A percentile compares a stretch with the other conserved stretches of the same genome.
Evolutionary conservation across 2,329 filamentous ascomycete genomes (phyloP).

Genomic region (Trichoderma aggressivum): DNA sequence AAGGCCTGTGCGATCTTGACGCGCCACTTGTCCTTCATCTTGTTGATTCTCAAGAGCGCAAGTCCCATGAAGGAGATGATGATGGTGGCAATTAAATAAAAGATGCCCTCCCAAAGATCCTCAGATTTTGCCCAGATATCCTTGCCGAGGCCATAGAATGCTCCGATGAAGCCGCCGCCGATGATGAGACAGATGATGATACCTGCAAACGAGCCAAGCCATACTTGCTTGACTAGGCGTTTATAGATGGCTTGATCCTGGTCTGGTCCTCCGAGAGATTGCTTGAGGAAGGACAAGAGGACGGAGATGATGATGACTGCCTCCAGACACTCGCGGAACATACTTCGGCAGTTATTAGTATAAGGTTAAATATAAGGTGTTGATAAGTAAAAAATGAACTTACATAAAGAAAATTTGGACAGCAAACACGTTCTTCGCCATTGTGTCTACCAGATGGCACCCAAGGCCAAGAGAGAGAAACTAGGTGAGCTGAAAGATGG

Average conservation of each 20-base stretch:
- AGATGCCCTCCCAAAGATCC: slow-evolving; percentile 70
- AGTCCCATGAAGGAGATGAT: slow-evolving; percentile 73
- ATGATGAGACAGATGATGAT: slow-evolving; percentile 59
- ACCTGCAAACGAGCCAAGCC: slow-evolving; percentile 58
- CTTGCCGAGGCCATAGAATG: slow-evolving; percentile 64
- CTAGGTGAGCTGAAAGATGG: neutral
- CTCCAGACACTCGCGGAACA: slow-evolving; percentile 77
- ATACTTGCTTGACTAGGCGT: slow-evolving; percentile 49
- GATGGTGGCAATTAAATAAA: slow-evolving; percentile 62
- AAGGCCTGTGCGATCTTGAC: slow-evolving; percentile 67
- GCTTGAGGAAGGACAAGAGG: slow-evolving; percentile 73
- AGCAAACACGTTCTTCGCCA: slow-evolving; percentile 65
- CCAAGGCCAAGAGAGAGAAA: neutral
- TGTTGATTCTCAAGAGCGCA: slow-evolving; percentile 70
- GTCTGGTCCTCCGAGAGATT: slow-evolving; percentile 61
- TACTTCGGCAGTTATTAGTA: slow-evolving; percentile 26
- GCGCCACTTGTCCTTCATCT: slow-evolving; percentile 75
- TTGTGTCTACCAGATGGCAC: slow-evolving; percentile 25
- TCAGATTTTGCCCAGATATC: slow-evolving; percentile 61
- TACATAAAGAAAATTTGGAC: slow-evolving; percentile 77
- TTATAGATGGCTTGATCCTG: slow-evolving; percentile 41
- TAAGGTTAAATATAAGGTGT: neutral
- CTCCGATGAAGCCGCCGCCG: slow-evolving; percentile 62
- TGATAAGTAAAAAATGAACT: neutral
- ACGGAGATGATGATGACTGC: slow-evolving; percentile 77